phyloP scores from a whole-genome alignment of 2,329 filamentous ascomycete genomes.

The Apiospora aurea region DNA sequence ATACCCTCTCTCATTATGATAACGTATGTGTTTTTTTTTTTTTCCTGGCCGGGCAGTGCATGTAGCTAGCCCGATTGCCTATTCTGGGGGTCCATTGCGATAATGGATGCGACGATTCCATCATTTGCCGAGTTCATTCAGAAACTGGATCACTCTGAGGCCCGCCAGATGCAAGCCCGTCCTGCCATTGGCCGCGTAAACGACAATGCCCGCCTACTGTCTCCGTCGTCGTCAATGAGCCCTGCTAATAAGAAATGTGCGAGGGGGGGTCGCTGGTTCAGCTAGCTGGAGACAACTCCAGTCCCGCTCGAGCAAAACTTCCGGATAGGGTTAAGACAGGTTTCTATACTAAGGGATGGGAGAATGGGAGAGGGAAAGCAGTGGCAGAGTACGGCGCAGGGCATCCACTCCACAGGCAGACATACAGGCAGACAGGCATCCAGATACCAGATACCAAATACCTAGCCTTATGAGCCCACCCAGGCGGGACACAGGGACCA shows the following conservation, averaged over 20 bases:
- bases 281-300: slow-evolving; percentile 13
- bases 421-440: not conserved
- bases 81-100: slow-evolving; percentile 12
- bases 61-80: slow-evolving; percentile 1
- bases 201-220: slow-evolving; percentile 8
- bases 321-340: slow-evolving; percentile 4
- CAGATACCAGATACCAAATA: not conserved
- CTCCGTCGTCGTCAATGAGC: slow-evolving; percentile 5
- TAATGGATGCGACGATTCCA: slow-evolving; percentile 1
- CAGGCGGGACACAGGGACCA: slow-evolving; percentile 17
- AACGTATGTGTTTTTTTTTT: not conserved
- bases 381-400: not conserved
- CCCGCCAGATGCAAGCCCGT: not conserved
- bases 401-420: too few relatives aligned
- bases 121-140: not conserved
- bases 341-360: slow-evolving; percentile 21
- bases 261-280: slow-evolving; percentile 6
- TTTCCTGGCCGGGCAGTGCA: not conserved
- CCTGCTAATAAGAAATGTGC: slow-evolving; percentile 14
- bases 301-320: slow-evolving; percentile 10
- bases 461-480: slow-evolving; percentile 20
- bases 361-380: not conserved
- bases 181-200: slow-evolving; percentile 7
- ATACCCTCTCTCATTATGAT: not conserved
- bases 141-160: slow-evolving; percentile 2